These are phyloP conservation scores for Botrytis galanthina DNA, from an alignment of 2,329 filamentous ascomycete species.

Conservation along the genomic window DNA sequence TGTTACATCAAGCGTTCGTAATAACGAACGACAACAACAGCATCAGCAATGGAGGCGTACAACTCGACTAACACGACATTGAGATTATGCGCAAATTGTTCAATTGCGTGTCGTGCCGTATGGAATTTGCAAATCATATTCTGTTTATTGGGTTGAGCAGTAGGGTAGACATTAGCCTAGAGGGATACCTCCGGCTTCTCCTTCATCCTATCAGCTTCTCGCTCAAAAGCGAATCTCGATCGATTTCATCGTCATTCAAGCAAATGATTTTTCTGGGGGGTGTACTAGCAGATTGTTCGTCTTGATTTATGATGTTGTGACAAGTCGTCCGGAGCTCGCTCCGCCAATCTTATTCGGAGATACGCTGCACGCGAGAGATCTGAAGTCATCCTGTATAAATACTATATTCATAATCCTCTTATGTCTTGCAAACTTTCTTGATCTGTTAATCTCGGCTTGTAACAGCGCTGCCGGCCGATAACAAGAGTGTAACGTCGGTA, in stretches of 20 bases:
- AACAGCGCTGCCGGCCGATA: neutral
- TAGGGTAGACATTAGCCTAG: neutral
- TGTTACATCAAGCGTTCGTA: neutral
- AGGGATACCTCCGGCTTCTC: neutral
- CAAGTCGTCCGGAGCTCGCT: neutral
- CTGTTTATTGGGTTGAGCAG: neutral
- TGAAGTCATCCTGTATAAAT: neutral
- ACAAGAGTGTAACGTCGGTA: neutral
- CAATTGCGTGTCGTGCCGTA: neutral
- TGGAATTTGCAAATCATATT: neutral
- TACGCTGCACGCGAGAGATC: no score
- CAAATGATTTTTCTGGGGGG: neutral
- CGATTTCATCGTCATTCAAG: neutral
- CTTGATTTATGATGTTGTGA: neutral
- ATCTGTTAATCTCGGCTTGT: neutral
- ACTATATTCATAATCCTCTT: neutral
- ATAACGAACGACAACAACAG: neutral
- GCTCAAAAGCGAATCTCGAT: neutral
- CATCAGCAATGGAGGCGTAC: neutral
- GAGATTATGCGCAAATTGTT: neutral
- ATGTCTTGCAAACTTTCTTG: neutral
- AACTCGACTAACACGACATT: neutral
- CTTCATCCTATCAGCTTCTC: neutral
- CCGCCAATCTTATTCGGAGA: neutral
- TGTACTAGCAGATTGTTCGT: neutral